Evolutionary conservation across 495 filamentous ascomycete genomes (phyloP), one percentile per base, ranked within the genome.

Genomic region (Aspergillus haitiensis): DNA sequence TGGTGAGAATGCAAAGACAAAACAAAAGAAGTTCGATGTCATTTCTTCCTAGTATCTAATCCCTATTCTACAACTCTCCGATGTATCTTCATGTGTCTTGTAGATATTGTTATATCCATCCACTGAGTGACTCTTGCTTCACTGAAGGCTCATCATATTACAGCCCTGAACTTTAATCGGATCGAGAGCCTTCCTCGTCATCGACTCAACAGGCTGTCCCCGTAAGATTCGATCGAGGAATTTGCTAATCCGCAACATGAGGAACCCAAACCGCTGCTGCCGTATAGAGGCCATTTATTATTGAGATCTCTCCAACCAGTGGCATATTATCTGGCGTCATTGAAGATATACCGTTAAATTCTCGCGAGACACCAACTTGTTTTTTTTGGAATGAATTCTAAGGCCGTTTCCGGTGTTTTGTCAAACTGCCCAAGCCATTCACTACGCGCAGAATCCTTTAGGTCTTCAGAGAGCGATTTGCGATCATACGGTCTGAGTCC

Each of bases 271-370:
- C 70, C 6, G 71, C 71, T 10, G 71, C 71, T n/a, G 59, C 60
- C 42, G 72, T 54, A 50, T 65, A 72, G 33, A 74, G 18, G 12
- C 70, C 70, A 13, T 49, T 16, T 15, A 60, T 18, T 16, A 44
- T 63, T 21, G 70, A 48, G 11, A 72, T 60, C 9, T n/a, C 51
- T 8, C 71, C 70, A 4, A 68, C 70, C 32, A 74, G 47, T 6
- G 71, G 70, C 36, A 72, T 55, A 48, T 74, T 74, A 48, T 74
- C 71, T 1, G 71, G 71, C 10, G 71, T 74, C 56, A 74, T 71
- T 1, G 71, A 59, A 56, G 72, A 74, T 18, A 72, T 72, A 15
- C 71, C 71, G 56, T 74, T 74, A 50, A 72, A 72, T 45, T 64
- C 31, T 61, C 59, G 10, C 57, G 51, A 2, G 63, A 53, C 0